Evolutionary conservation across 1,139 yeast species (phyloP).

Genomic region (Yamadazyma buinensis): DNA sequence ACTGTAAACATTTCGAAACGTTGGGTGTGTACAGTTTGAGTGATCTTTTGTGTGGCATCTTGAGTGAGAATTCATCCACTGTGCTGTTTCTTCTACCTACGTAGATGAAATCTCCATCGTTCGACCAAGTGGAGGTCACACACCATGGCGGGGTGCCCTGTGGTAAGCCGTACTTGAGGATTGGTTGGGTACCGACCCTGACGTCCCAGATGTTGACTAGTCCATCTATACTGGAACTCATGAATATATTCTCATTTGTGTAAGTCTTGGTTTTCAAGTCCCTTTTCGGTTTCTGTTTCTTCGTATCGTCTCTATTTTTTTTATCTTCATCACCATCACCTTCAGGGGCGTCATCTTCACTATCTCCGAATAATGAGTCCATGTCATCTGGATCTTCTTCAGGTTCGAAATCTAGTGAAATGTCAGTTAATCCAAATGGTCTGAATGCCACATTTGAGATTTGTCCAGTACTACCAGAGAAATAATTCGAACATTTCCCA

Average conservation of each 20-base stretch:
- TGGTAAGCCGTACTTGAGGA: slow-evolving; percentile 54
- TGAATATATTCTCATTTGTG: slow-evolving; percentile 56
- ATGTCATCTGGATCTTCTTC: slow-evolving; percentile 46
- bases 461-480: slow-evolving; percentile 66
- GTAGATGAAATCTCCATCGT: slow-evolving; percentile 71
- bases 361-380: slow-evolving; percentile 79
- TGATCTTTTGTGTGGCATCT: slow-evolving; percentile 46
- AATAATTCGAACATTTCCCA: slow-evolving; percentile 53
- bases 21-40: slow-evolving; percentile 32
- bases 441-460: slow-evolving; percentile 74
- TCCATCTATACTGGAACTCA: slow-evolving; percentile 86
- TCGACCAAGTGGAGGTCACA: slow-evolving; percentile 88
- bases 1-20: slow-evolving; percentile 58
- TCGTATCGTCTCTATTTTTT: slow-evolving; percentile 18
- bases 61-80: slow-evolving; percentile 80
- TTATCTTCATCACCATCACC: slow-evolving; percentile 18
- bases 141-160: slow-evolving; percentile 91
- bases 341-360: slow-evolving; percentile 50
- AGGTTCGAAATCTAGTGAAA: slow-evolving; percentile 17
- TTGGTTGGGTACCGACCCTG: slow-evolving; percentile 45
- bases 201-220: slow-evolving; percentile 80
- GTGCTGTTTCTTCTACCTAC: slow-evolving; percentile 88
- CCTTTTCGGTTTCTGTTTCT: slow-evolving; percentile 14
- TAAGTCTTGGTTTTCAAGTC: slow-evolving; percentile 20
- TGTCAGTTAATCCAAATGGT: slow-evolving; percentile 59